Base-by-base conservation (phyloP, 192 early-diverging fungal genomes). In the Gryganskiella cystojenkinii region DNA sequence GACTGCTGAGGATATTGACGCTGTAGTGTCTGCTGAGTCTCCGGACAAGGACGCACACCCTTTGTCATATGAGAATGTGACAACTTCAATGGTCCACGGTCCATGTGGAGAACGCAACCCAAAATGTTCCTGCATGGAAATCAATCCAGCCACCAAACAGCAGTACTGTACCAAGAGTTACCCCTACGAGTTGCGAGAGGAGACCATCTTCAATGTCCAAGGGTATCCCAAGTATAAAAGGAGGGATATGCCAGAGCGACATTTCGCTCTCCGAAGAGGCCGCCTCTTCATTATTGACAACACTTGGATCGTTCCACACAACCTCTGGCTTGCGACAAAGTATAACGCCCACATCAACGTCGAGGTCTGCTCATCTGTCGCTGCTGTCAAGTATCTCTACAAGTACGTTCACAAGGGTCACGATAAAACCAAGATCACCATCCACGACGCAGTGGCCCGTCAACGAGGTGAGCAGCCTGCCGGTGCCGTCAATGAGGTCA, bases 301-400 rank as follows among this genome's bases (percentile, higher is more conserved):
- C 42, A 33, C 50, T 40, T 71, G 43, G 63, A 46, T 71, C n/a
- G 43, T 71, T 19, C 57, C 58, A 20, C 53, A 80, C 43, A 80
- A 80, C 51, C 37, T 58, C 2, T 80, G 64, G 22, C 44, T 80
- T 25, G 42, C 45, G 55, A 33, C 46, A 35, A 79, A 79, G 45
- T 79, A 64, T 51, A 27, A 79, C 43, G 60, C 60, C 7, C 78
- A 80, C 30, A 70, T 80, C 24, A 71, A 80, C 62, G 64, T 80
- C 17, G 68, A 80, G 28, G 62, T 70, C 19, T 79, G 69, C n/a
- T 49, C 47, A 20, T 63, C 64, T 56, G 46, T 71, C 11, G 1
- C 31, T 3, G 24, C 54, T 1, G 37, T 79, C n/a, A 79, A 79
- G 50, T 79, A 79, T 24, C 19, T 79, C 3, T 79, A 56, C 35